Evolutionary conservation across 108 stramenopile genomes (phyloP), one percentile per base, ranked within the genome.

Genomic region (Cyclotella cryptica): DNA sequence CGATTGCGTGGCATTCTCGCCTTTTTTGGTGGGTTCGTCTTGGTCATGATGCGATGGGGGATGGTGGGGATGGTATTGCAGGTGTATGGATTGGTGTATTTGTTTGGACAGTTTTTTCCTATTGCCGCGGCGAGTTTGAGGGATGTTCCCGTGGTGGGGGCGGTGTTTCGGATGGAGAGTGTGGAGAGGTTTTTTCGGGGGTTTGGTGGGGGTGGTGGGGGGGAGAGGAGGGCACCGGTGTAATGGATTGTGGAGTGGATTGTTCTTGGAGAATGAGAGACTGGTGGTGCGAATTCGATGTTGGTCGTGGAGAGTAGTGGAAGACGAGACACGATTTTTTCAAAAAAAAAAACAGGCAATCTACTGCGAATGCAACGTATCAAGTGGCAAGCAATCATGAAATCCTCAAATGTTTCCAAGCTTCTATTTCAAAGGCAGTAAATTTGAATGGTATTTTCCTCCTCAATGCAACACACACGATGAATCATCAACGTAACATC

Each of bases 71-170:
- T 96, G 93, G 81, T 92, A 19, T 74, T 70, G 54, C 96, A 96
- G 69, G 46, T 92, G 5, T 96, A 96, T 62, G 96, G 96, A 27
- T 71, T 96, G 54, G 78, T 96, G 6, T 96, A 96, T 75, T 72
- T 96, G 53, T 96, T 96, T 79, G 96, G 96, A 57, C 96, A 96
- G 58, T 96, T 96, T 80, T 94, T 96, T 79, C 96, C 96, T 2
- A 96, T 96, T 71, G 93, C 91, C 12, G 92, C 92, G 27, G 87
- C 90, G 60, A 87, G 89, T 28, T 82, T 94, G 89, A 86, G 87
- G 76, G 88, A 94, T 70, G 90, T 89, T 21, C 94, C 94, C 2
- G 87, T 93, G 22, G 84, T 95, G 71, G 94, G 94, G 66, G 77
- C 76, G 18, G 69, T 93, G 43, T 86, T 95, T 58, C 80, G 87